Conservation (phyloP, 1,284 basidiomycete species). For the Malassezia japonica region DNA sequence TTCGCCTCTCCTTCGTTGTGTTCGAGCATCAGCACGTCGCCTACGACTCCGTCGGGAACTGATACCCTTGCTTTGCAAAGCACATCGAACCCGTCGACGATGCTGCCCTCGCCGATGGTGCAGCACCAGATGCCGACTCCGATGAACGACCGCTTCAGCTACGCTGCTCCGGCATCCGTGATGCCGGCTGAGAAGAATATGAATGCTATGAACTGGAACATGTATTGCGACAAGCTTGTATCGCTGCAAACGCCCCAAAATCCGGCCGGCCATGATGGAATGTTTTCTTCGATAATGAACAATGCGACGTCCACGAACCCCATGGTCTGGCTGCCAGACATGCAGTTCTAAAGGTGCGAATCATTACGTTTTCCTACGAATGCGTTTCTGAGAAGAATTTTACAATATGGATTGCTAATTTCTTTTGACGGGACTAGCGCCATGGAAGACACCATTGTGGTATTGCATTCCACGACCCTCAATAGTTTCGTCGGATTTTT, state of each 20-base stretch:
- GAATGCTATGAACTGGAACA: neutral
- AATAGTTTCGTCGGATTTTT: too few relatives aligned
- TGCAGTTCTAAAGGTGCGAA: neutral
- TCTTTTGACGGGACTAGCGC: too few relatives aligned
- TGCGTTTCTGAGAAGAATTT: too few relatives aligned
- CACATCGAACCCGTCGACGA: too few relatives aligned
- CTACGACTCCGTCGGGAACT: neutral
- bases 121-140: neutral
- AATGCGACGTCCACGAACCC: neutral
- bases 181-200: neutral
- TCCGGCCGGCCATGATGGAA: neutral
- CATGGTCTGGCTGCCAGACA: neutral
- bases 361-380: too few relatives aligned
- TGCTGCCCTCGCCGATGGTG: neutral
- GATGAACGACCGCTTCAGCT: neutral
- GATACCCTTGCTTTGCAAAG: neutral
- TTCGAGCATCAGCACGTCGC: conserved; percentile 1
- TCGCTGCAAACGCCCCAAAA: neutral
- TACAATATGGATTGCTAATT: too few relatives aligned
- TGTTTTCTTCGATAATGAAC: neutral
- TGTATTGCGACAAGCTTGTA: neutral
- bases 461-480: too few relatives aligned
- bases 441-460: too few relatives aligned
- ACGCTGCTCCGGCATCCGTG: neutral
- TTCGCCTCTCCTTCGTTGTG: neutral